Evolutionary conservation across 345 rosid species (phyloP).

Genomic region (Kernera saxatilis): DNA sequence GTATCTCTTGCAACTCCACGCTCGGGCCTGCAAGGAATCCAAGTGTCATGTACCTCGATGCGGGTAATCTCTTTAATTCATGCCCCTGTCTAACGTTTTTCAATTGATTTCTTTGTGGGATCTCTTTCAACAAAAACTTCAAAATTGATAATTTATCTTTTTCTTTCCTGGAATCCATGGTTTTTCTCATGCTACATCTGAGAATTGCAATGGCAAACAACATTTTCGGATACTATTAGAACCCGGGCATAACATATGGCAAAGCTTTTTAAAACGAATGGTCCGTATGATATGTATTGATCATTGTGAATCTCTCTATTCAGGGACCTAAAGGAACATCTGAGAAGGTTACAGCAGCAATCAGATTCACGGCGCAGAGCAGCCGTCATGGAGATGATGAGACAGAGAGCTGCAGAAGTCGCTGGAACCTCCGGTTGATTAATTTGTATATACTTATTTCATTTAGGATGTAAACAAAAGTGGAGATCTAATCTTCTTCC

Average conservation of each 20-base stretch:
- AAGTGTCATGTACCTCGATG: conserved; percentile 94
- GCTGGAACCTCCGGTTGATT: conserved; percentile 68
- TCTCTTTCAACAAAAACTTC: neutral
- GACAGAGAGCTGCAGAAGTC: conserved; percentile 98
- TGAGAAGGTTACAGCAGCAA: conserved; percentile 93
- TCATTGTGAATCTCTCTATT: conserved; percentile 15
- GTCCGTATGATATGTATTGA: neutral
- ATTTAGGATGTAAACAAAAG: conserved; percentile 13
- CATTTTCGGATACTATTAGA: neutral
- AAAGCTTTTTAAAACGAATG: neutral
- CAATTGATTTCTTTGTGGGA: neutral
- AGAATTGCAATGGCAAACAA: neutral
- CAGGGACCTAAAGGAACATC: conserved; percentile 96
- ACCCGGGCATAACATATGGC: neutral
- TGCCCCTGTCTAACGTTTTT: neutral
- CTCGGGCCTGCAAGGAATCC: conserved; percentile 98
- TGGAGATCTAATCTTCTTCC: conserved; percentile 13
- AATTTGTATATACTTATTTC: conserved; percentile 37
- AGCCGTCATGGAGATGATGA: conserved; percentile 99
- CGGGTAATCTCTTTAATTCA: conserved; percentile 46
- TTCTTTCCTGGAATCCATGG: neutral
- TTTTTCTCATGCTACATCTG: neutral
- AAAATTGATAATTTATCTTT: neutral
- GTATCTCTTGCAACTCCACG: conserved; percentile 97
- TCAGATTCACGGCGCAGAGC: conserved; percentile 98